These are phyloP conservation scores for Xerocomus cyaneibrunnescens DNA, from an alignment of 1,284 basidiomycete species.

Conservation along the genomic window DNA sequence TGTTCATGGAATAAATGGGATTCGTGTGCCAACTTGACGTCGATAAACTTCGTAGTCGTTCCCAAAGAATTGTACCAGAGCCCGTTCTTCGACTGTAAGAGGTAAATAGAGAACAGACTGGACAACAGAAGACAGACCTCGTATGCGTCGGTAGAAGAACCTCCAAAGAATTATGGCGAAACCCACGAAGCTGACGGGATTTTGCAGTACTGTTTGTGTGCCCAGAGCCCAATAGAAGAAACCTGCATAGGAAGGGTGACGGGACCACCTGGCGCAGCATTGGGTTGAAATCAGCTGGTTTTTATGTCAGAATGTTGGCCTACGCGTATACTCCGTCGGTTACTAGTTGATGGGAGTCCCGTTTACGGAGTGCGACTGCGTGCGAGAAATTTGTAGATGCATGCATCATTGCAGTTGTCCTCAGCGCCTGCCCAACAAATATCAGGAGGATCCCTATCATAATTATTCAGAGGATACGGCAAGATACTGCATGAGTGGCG, in stretches of 20 bases:
- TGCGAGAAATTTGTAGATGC: conserved; percentile 95
- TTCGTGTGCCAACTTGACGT: conserved; percentile 64
- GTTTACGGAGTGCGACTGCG: conserved; percentile 73
- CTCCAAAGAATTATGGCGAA: conserved; percentile 71
- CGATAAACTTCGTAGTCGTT: conserved; percentile 73
- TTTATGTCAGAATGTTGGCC: conserved; percentile 30
- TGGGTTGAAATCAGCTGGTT: not conserved
- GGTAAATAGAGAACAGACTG: conserved; percentile 7
- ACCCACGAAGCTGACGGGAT: conserved; percentile 70
- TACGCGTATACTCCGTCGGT: conserved; percentile 86
- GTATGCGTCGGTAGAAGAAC: conserved; percentile 85
- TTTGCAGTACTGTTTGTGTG: conserved; percentile 92
- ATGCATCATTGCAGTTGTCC: conserved; percentile 94
- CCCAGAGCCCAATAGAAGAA: conserved; percentile 99
- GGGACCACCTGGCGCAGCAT: conserved; percentile 61
- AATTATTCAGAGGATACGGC: not conserved
- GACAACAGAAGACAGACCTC: conserved; percentile 52
- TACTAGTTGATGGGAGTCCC: conserved; percentile 75
- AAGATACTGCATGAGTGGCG: conserved; percentile 16
- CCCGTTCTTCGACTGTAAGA: conserved; percentile 66
- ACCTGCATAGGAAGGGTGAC: conserved; percentile 96
- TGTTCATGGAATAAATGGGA: conserved; percentile 65
- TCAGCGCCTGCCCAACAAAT: conserved; percentile 71
- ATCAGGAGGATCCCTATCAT: conserved; percentile 62
- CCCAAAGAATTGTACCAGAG: conserved; percentile 80